These are phyloP conservation scores for Quercus engelmannii DNA, from an alignment of 306 rosid species.

Conservation along the genomic window DNA sequence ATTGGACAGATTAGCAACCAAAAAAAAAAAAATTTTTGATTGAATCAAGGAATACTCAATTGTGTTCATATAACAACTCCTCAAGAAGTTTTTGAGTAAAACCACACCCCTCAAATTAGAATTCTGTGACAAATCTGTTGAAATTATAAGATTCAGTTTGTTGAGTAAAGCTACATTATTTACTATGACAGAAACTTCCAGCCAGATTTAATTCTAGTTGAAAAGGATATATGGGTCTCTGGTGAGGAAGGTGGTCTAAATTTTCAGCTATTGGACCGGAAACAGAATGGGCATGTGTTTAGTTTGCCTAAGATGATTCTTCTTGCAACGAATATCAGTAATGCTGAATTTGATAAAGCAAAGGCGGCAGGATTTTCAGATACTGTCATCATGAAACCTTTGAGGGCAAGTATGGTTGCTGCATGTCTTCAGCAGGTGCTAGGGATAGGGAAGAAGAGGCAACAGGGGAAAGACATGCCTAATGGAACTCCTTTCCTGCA, in stretches of 20 bases:
- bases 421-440: conserved; percentile 98
- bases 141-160: conserved; percentile 5
- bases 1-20: too few species aligned
- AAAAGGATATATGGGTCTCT: conserved; percentile 76
- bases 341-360: conserved; percentile 62
- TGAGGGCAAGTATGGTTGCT: conserved; percentile 95
- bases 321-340: conserved; percentile 75
- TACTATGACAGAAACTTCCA: conserved; percentile 56
- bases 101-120: neutral
- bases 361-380: conserved; percentile 79
- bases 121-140: neutral
- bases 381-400: conserved; percentile 90
- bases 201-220: conserved; percentile 80
- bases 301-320: conserved; percentile 77
- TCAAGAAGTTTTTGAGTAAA: neutral
- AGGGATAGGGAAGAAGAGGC: conserved; percentile 76
- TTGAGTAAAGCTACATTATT: conserved; percentile 19
- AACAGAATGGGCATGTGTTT: conserved; percentile 53
- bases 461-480: conserved; percentile 48
- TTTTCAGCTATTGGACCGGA: conserved; percentile 53
- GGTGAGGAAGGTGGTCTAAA: conserved; percentile 63
- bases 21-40: too few species aligned
- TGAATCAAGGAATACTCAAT: neutral
- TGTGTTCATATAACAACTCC: neutral
- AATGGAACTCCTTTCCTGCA: conserved; percentile 61